phyloP scores from a whole-genome alignment of 1,139 yeast species.

The Debaryomycetaceae sp. region DNA sequence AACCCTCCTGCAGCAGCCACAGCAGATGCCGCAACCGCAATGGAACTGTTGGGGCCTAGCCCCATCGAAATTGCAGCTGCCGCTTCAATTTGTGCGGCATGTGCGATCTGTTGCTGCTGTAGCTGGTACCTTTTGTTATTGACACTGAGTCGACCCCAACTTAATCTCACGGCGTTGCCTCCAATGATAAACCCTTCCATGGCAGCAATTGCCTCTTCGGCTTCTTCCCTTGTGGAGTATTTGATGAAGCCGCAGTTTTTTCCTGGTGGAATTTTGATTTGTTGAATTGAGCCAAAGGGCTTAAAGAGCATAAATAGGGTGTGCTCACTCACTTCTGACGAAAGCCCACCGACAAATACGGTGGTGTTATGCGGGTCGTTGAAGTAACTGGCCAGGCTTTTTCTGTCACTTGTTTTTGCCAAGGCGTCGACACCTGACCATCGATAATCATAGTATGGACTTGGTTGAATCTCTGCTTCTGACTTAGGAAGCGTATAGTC shows the following conservation, averaged over 20 bases:
- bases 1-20: constrained; percentile 20
- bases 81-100: constrained; percentile 33
- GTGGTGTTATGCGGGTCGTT: constrained; percentile 85
- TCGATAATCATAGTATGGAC: background rate
- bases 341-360: constrained; percentile 90
- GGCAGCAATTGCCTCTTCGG: constrained; percentile 83
- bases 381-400: constrained; percentile 18
- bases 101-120: constrained; percentile 30
- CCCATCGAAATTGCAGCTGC: constrained; percentile 36
- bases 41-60: constrained; percentile 30
- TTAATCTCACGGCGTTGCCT: constrained; percentile 75
- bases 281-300: constrained; percentile 80
- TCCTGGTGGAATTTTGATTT: constrained; percentile 86
- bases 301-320: constrained; percentile 70
- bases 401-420: background rate
- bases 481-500: background rate
- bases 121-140: constrained; percentile 32
- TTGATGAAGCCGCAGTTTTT: constrained; percentile 94
- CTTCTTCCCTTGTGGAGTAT: constrained; percentile 72
- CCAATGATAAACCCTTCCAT: constrained; percentile 93
- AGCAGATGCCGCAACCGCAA: constrained; percentile 21
- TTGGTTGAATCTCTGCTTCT: no score
- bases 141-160: constrained; percentile 74
- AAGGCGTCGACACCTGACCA: constrained; percentile 2
- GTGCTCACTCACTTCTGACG: constrained; percentile 70